Conservation (phyloP, 2,329 filamentous ascomycete species). For the Phialophora chinensis region DNA sequence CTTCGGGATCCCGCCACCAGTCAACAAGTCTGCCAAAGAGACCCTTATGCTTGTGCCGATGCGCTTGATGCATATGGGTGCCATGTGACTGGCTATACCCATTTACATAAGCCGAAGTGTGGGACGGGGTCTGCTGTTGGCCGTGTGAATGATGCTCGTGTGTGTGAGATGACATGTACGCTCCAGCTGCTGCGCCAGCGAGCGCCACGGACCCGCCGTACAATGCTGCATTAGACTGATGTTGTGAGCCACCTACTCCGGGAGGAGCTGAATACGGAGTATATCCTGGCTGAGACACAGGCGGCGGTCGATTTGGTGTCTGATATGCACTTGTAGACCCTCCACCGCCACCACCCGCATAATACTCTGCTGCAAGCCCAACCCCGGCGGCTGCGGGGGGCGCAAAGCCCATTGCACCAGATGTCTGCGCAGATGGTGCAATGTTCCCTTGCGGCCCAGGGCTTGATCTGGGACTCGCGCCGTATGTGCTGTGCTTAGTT, state of each 20-base stretch:
- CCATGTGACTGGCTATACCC: conserved; percentile 5
- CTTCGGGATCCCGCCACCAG: conserved; percentile 68
- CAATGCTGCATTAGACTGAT: conserved; percentile 42
- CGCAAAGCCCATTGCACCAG: neutral
- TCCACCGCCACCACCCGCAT: conserved; percentile 17
- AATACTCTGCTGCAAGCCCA: conserved; percentile 33
- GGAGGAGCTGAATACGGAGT: conserved; percentile 36
- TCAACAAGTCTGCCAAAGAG: conserved; percentile 63
- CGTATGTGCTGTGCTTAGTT: conserved; percentile 36
- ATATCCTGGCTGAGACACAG: conserved; percentile 37
- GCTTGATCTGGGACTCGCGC: conserved; percentile 41
- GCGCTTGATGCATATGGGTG: conserved; percentile 30
- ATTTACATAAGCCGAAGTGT: neutral
- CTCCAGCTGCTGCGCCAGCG: conserved; percentile 50
- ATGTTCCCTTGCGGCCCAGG: conserved; percentile 19
- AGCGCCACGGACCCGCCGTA: conserved; percentile 46
- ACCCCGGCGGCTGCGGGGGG: conserved; percentile 15
- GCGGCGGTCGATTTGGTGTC: conserved; percentile 31
- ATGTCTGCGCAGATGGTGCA: neutral
- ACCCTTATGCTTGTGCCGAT: conserved; percentile 60
- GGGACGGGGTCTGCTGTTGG: conserved; percentile 43
- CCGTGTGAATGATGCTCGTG: conserved; percentile 45
- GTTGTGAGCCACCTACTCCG: conserved; percentile 19
- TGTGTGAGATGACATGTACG: conserved; percentile 48
- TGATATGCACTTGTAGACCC: conserved; percentile 15